phyloP scores from a whole-genome alignment of 257 asterid genomes.

The Verbascum thapsus region DNA sequence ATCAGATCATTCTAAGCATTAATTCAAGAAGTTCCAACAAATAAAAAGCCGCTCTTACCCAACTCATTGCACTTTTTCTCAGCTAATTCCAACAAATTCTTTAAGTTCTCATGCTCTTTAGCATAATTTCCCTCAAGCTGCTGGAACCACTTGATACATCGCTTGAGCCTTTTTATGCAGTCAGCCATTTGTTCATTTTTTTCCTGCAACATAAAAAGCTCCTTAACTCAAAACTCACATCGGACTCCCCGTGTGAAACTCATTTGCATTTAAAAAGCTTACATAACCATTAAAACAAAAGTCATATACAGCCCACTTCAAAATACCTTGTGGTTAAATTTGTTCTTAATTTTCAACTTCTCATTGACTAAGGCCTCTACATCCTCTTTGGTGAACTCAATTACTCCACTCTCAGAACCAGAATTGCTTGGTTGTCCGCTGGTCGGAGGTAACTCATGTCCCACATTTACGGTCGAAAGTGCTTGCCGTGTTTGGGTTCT shows the following conservation, averaged over 20 bases:
- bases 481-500: constrained; percentile 65
- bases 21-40: not conserved
- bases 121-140: constrained; percentile 68
- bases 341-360: constrained; percentile 68
- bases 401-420: constrained; percentile 57
- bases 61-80: constrained; percentile 63
- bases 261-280: not conserved
- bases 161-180: constrained; percentile 69
- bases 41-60: constrained; percentile 43
- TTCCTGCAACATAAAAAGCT: constrained; percentile 52
- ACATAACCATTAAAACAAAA: not conserved
- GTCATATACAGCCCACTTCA: not conserved
- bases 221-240: not conserved
- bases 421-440: constrained; percentile 72
- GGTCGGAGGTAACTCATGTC: constrained; percentile 61
- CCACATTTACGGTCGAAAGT: constrained; percentile 70
- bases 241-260: not conserved
- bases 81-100: constrained; percentile 59
- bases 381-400: constrained; percentile 74
- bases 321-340: constrained; percentile 50
- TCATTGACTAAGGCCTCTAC: constrained; percentile 71
- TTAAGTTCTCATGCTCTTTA: constrained; percentile 55
- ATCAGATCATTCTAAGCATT: not conserved
- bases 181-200: constrained; percentile 72
- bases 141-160: constrained; percentile 81